Evolutionary conservation across 148 eudicot species (phyloP), one percentile per base, ranked within the genome.

Genomic region (Pharnaceum exiguum): DNA sequence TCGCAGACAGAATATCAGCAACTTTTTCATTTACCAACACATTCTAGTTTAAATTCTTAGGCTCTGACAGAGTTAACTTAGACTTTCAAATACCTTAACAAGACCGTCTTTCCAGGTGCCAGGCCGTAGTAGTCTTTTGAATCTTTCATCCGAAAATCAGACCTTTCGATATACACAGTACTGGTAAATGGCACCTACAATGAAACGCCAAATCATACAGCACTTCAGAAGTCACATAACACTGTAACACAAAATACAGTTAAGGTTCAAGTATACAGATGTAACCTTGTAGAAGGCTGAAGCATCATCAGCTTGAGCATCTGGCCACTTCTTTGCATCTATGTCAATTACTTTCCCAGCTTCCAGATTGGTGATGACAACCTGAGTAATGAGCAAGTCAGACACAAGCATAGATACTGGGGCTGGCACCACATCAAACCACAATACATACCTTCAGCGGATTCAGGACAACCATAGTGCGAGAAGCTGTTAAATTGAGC

Each of bases 251-350:
- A n/a, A n/a, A n/a, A n/a, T n/a, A n/a, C n/a, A n/a, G n/a, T n/a
- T n/a, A n/a, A n/a, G n/a, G n/a, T n/a, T n/a, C n/a, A n/a, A n/a
- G n/a, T n/a, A n/a, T n/a, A n/a, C n/a, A n/a, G n/a, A 44, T 9
- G 25, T 42, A 21, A 93, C 96, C 91, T 89, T 93, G 73, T 93
- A 89, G 24, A 66, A 55, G 25, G 95, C 80, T 49, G 95, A 77
- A 10, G 75, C 39, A 42, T 89, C 99, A 63, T 83, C 84, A 26
- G 72, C 45, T 59, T 51, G 95, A 68, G 96, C 91, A 69, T 88
- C 89, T 26, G 99, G 99, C 99, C 99, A 93, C 76, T 68, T 93
- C 82, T 83, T 89, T 6, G 96, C 99, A 81, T 89, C 87, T 60
- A 85, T 81, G 40, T 89, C 76, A 72, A 78, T 83, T 15, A 81